These are phyloP conservation scores for Groenewaldozyma tartarivorans DNA, from an alignment of 805 yeast species.

Conservation along the genomic window DNA sequence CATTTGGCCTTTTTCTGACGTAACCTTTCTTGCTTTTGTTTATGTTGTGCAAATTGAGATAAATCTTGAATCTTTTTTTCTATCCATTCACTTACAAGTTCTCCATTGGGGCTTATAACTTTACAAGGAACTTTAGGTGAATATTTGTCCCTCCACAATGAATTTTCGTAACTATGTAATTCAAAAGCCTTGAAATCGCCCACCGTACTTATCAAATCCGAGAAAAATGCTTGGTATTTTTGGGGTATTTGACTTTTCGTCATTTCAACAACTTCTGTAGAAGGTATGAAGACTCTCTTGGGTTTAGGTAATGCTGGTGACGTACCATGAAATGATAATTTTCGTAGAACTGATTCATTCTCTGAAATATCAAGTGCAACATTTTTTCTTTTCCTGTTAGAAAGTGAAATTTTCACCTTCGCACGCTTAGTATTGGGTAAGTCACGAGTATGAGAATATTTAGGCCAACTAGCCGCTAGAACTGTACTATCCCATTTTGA, in stretches of 20 bases:
- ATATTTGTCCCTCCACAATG: slow-evolving; percentile 13
- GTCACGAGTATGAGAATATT: not conserved
- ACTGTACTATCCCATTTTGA: too few species aligned
- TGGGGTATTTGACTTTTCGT: slow-evolving; percentile 2
- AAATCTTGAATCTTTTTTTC: slow-evolving; percentile 7
- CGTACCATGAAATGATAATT: too few species aligned
- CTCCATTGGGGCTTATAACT: slow-evolving; percentile 5
- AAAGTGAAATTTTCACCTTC: not conserved
- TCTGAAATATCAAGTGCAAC: not conserved
- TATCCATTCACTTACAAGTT: slow-evolving; percentile 12
- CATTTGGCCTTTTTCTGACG: slow-evolving; percentile 4
- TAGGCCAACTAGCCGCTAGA: too few species aligned
- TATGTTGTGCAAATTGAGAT: slow-evolving; percentile 2
- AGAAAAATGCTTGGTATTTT: slow-evolving; percentile 1
- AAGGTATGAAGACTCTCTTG: slow-evolving; percentile 5
- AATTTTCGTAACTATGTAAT: slow-evolving; percentile 8
- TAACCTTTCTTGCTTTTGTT: not conserved
- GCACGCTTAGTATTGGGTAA: not conserved
- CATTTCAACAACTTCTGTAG: slow-evolving; percentile 4
- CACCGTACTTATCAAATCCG: slow-evolving; percentile 5
- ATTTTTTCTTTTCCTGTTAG: not conserved
- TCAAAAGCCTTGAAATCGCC: slow-evolving; percentile 14
- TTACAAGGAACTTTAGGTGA: slow-evolving; percentile 8
- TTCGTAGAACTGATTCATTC: not conserved
- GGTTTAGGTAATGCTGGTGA: slow-evolving; percentile 1